These are phyloP conservation scores for Myxozyma geophila DNA, from an alignment of 805 yeast genomes.

Conservation along the genomic window DNA sequence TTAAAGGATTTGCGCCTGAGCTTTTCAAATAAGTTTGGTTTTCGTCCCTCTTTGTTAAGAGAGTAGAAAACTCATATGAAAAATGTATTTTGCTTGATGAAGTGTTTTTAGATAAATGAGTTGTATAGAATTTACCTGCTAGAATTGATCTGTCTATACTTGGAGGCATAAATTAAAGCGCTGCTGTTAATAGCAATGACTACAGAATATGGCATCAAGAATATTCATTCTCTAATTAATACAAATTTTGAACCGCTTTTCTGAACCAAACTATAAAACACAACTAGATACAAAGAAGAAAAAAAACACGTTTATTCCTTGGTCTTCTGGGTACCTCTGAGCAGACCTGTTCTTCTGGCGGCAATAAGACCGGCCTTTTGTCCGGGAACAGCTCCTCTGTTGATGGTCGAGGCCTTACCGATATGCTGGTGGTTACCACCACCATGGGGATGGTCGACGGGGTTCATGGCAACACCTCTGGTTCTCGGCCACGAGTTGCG, in stretches of 20 bases:
- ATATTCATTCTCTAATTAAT: constrained; percentile 12
- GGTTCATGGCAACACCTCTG: constrained; percentile 99
- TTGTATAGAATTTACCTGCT: no score
- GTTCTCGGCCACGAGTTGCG: constrained; percentile 99
- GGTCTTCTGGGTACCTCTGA: constrained; percentile 98
- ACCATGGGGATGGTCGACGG: constrained; percentile 99
- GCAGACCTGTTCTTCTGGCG: constrained; percentile 99
- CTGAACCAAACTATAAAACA: constrained; percentile 12
- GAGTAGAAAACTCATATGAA: not conserved
- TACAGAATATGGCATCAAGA: not conserved
- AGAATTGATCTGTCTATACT: no score
- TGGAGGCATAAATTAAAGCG: no score
- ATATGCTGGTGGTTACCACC: constrained; percentile 99
- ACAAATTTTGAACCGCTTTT: constrained; percentile 2
- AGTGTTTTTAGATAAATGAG: no score
- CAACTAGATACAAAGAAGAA: not conserved
- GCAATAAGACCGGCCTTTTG: constrained; percentile 99
- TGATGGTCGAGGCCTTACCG: constrained; percentile 98
- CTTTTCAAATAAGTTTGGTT: constrained; percentile 45
- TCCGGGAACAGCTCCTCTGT: constrained; percentile 99
- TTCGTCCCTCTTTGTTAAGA: not conserved
- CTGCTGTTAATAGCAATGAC: no score
- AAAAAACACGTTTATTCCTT: constrained; percentile 56
- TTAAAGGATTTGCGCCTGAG: constrained; percentile 58
- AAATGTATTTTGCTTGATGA: no score